Base-by-base conservation (phyloP, 2,329 filamentous ascomycete species). In the Ramichloridium luteum region DNA sequence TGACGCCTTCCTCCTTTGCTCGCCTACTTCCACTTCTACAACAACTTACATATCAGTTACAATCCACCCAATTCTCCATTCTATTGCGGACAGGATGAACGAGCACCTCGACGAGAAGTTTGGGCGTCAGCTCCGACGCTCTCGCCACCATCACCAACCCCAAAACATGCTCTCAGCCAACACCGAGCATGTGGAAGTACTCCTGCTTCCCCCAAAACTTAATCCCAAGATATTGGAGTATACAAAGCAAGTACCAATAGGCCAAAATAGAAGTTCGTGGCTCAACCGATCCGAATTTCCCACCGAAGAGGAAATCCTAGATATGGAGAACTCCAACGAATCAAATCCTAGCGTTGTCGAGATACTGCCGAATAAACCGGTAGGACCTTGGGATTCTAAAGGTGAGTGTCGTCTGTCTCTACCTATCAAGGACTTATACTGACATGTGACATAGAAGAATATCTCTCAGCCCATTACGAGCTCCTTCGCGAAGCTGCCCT, bases 401-500 rank as follows among this genome's bases (percentile, higher is more conserved):
- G 38, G 46, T 44, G 11, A 30, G 40, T 36, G 10, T 29, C 26
- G 16, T 25, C 6, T 31, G 10, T 15, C 12, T 12, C 15, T 13
- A 11, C n/a, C 14, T 10, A 11, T 32, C 26, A 5, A n/a, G 22
- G 3, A 25, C 2, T n/a, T 11, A 12, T 28, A 25, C 25, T 23
- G 20, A 23, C 20, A n/a, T 23, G 20, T 23, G 20, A n/a, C 20
- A 8, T 23, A 41, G 64, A 73, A 1, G 61, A 66, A 0, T 93
- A 93, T 36, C 61, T 93, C 0, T 61, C 72, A 17, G 68, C 73
- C 0, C 81, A 92, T 30, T 93, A 90, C 49, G 63, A 73, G 3
- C 67, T 93, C 2, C 64, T 84, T 5, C 69, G 85, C 3, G 80
- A 84, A 47, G 84, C 93, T 49, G 71, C 74, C 0, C 61, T 81